These are phyloP conservation scores for Tulasnella sp. DNA, from an alignment of 768 basidiomycete genomes.

Conservation along the genomic window DNA sequence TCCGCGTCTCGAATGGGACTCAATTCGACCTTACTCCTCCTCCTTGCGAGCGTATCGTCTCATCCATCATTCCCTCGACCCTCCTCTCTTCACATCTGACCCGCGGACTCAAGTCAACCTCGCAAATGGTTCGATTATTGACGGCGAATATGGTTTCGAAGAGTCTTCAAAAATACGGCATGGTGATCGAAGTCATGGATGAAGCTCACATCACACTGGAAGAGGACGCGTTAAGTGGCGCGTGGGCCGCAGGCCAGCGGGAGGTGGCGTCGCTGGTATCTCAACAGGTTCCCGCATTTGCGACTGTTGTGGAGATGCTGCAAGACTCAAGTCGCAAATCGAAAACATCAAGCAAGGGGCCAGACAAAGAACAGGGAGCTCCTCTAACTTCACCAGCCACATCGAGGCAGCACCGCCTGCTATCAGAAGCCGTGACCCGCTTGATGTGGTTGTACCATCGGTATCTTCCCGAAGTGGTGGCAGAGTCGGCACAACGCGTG, in stretches of 20 bases:
- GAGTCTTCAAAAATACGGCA: constrained; percentile 59
- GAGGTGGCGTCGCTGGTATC: constrained; percentile 72
- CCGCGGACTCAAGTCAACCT: constrained; percentile 65
- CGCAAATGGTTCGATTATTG: constrained; percentile 74
- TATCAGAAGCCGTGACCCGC: constrained; percentile 71
- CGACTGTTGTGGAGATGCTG: constrained; percentile 66
- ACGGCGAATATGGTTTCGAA: constrained; percentile 68
- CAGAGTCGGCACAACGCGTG: constrained; percentile 33
- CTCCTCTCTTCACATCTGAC: constrained; percentile 64
- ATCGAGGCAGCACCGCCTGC: constrained; percentile 29
- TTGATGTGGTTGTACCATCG: constrained; percentile 79
- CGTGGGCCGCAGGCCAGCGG: constrained; percentile 54
- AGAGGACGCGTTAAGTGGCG: constrained; percentile 51
- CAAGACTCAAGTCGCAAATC: constrained; percentile 41
- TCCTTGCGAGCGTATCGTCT: constrained; percentile 54
- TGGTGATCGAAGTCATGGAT: constrained; percentile 41
- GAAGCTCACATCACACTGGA: constrained; percentile 44
- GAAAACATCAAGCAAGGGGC: constrained; percentile 15
- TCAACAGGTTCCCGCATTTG: constrained; percentile 72
- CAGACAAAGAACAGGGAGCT: neutral
- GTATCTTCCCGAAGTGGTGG: constrained; percentile 59
- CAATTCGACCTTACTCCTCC: constrained; percentile 67
- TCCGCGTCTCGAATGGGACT: constrained; percentile 32
- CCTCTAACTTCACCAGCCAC: neutral
- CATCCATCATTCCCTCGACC: constrained; percentile 67